Percentiles rank a stretch among this genome's conserved stretches.
Evolutionary conservation across 225 moss, liverwort and hornwort genomes (phyloP).

Genomic region (Takakia lepidozioides): DNA sequence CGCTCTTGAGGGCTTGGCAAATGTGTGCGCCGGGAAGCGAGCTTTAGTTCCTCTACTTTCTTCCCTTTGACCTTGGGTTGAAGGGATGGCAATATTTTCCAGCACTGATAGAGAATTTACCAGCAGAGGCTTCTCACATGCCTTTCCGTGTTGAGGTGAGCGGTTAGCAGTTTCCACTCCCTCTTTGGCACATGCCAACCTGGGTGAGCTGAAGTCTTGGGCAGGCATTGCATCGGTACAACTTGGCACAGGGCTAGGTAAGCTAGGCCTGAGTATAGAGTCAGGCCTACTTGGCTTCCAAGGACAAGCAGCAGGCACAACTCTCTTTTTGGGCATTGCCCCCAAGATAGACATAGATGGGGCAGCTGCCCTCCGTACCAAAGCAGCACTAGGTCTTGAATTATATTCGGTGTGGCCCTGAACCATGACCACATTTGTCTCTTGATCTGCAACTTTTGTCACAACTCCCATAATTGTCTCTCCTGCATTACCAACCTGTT

Average conservation of each 20-base stretch:
- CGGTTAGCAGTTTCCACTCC: too few relatives aligned
- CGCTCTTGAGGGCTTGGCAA: conserved; percentile 10
- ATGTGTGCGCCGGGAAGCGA: conserved; percentile 5
- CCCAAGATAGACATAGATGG: conserved; percentile 52
- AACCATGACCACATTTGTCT: conserved; percentile 5
- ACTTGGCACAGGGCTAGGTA: conserved; percentile 2
- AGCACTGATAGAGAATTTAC: too few relatives aligned
- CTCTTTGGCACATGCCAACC: too few relatives aligned
- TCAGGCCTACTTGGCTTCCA: too few relatives aligned
- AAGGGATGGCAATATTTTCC: not conserved
- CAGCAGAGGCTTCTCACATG: too few relatives aligned
- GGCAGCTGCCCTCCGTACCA: conserved; percentile 42
- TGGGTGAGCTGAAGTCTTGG: too few relatives aligned
- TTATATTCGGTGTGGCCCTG: conserved; percentile 14
- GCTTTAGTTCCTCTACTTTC: conserved; percentile 4
- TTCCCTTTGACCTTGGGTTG: conserved; percentile 1
- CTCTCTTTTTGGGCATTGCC: conserved; percentile 33
- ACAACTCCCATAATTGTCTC: conserved; percentile 11
- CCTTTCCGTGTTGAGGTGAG: too few relatives aligned
- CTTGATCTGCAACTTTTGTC: conserved; percentile 14
- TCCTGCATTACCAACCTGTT: conserved; percentile 9
- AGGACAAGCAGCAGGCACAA: conserved; percentile 4
- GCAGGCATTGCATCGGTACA: too few relatives aligned
- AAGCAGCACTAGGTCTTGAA: conserved; percentile 23
- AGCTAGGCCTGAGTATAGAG: conserved; percentile 8